Conservation (phyloP, 208 protist species). For the Crithidia bombi region DNA sequence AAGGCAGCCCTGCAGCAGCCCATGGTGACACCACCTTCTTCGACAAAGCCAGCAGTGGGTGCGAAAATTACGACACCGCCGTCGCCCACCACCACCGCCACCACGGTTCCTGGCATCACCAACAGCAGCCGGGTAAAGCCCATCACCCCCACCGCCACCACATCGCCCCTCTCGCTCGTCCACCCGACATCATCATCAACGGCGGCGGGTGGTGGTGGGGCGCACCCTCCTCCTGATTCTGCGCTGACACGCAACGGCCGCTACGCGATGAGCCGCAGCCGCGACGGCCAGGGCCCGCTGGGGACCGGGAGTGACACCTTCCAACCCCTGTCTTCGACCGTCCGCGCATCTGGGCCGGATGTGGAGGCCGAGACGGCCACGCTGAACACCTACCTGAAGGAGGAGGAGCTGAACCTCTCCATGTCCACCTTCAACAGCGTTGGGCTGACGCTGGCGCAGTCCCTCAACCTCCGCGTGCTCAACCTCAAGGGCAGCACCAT, state of each 20-base stretch:
- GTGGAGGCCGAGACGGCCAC: constrained; percentile 26
- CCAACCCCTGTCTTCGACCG: not conserved
- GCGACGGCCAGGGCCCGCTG: not conserved
- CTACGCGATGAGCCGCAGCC: constrained; percentile 27
- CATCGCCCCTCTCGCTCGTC: not conserved
- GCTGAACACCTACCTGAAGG: constrained; percentile 43
- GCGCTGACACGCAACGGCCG: constrained; percentile 26
- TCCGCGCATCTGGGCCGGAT: not conserved
- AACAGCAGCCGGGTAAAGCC: not conserved
- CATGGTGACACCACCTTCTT: not conserved
- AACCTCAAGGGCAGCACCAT: constrained; percentile 61
- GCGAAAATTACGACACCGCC: not conserved
- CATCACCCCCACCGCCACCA: not conserved
- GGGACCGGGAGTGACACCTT: not conserved
- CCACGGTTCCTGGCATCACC: not conserved
- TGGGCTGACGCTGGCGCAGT: constrained; percentile 40
- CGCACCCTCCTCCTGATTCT: constrained; percentile 14
- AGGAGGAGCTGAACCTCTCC: constrained; percentile 58
- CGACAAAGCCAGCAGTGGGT: not conserved
- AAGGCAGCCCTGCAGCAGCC: not conserved
- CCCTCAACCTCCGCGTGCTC: constrained; percentile 46
- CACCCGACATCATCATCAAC: not conserved
- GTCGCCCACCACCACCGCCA: not conserved
- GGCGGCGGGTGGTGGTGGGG: not conserved
- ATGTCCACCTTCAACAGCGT: constrained; percentile 58